A percentile compares a stretch with the other conserved stretches of the same genome.
Evolutionary conservation across 1,139 yeast species (phyloP).

Genomic region (Wickerhamiella infanticola): DNA sequence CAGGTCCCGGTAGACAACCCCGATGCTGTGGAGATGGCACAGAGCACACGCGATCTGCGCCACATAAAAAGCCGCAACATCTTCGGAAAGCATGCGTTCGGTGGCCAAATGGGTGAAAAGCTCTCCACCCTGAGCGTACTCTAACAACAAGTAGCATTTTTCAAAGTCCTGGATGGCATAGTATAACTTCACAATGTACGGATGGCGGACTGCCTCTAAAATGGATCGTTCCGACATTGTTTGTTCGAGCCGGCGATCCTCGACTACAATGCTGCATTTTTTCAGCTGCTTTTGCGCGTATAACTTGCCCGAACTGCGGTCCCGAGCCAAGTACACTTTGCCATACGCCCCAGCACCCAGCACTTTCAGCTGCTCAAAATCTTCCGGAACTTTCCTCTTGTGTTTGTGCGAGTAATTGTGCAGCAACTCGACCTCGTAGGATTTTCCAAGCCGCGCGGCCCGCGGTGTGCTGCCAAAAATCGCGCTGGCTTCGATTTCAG

Average conservation of each 20-base stretch:
- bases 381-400: constrained; percentile 30
- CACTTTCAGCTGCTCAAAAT: constrained; percentile 64
- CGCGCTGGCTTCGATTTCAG: not conserved
- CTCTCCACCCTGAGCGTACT: constrained; percentile 90
- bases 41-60: constrained; percentile 80
- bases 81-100: constrained; percentile 71
- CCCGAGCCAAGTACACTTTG: constrained; percentile 66
- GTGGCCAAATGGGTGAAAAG: constrained; percentile 72
- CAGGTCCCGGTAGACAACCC: constrained; percentile 80
- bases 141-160: constrained; percentile 64
- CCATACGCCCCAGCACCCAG: constrained; percentile 92
- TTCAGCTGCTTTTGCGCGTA: constrained; percentile 84
- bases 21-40: constrained; percentile 62
- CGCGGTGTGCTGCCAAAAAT: not conserved
- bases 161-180: constrained; percentile 81
- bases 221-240: constrained; percentile 62
- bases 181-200: constrained; percentile 72
- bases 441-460: constrained; percentile 27
- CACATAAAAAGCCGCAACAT: constrained; percentile 62
- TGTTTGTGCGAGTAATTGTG: constrained; percentile 15
- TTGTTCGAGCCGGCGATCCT: constrained; percentile 36
- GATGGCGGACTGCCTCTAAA: constrained; percentile 57
- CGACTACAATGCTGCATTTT: constrained; percentile 56
- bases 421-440: constrained; percentile 35
- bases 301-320: constrained; percentile 44